These are phyloP conservation scores for Solidago caesia DNA, from an alignment of 129 eudicot species.

Conservation along the genomic window DNA sequence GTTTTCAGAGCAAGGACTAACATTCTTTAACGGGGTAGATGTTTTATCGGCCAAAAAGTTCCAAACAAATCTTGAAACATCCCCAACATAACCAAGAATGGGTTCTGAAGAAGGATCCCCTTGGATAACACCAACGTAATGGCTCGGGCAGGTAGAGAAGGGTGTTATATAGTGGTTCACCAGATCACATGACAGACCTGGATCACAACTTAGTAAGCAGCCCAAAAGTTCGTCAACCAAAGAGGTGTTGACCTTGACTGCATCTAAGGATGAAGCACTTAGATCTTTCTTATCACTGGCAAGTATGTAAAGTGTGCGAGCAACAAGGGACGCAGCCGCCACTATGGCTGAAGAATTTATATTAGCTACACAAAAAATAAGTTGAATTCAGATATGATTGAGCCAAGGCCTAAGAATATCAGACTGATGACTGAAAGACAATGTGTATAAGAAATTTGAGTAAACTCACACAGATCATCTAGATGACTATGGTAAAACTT, in stretches of 20 bases:
- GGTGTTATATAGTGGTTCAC: slow-evolving; percentile 65
- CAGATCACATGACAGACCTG: slow-evolving; percentile 83
- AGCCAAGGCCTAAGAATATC: not conserved
- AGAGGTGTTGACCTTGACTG: slow-evolving; percentile 62
- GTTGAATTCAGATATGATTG: slow-evolving; percentile 17
- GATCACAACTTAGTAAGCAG: slow-evolving; percentile 79
- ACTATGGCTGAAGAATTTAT: slow-evolving; percentile 76
- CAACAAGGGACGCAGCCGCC: slow-evolving; percentile 88
- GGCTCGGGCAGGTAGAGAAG: slow-evolving; percentile 70
- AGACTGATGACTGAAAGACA: slow-evolving; percentile 5
- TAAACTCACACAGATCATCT: slow-evolving; percentile 69
- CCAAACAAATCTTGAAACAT: slow-evolving; percentile 83
- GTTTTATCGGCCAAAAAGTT: slow-evolving; percentile 87
- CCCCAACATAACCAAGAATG: slow-evolving; percentile 56
- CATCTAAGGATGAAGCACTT: slow-evolving; percentile 41
- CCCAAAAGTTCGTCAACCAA: slow-evolving; percentile 75
- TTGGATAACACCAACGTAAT: slow-evolving; percentile 82
- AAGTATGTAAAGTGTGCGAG: slow-evolving; percentile 79
- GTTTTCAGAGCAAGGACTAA: slow-evolving; percentile 54
- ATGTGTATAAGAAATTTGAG: slow-evolving; percentile 12
- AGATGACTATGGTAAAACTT: slow-evolving; percentile 91
- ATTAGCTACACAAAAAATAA: slow-evolving; percentile 63
- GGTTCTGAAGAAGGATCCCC: slow-evolving; percentile 74
- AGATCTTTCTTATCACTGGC: slow-evolving; percentile 48
- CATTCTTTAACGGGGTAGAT: slow-evolving; percentile 44